phyloP scores from a whole-genome alignment of 179 eudicot genomes.

The Camellia oleifera region DNA sequence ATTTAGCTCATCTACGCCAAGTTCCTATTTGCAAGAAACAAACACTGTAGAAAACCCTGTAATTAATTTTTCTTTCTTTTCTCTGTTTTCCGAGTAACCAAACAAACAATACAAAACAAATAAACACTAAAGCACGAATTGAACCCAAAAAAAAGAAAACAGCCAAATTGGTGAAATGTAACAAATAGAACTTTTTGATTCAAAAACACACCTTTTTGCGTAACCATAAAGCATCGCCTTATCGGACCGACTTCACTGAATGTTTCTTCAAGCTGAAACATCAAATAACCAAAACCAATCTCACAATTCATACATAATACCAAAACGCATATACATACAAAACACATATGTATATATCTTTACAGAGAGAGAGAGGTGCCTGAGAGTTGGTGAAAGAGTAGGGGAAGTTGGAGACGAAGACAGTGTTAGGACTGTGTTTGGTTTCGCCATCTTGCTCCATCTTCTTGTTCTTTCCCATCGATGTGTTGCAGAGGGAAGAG shows the following conservation, averaged over 20 bases:
- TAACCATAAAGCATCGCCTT: slow-evolving; percentile 87
- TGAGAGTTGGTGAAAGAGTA: slow-evolving; percentile 65
- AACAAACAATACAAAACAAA: neutral
- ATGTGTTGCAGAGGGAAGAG: neutral
- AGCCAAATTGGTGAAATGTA: no score
- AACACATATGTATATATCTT: no score
- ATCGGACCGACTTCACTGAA: slow-evolving; percentile 94
- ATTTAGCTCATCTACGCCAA: no score
- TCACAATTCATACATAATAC: neutral
- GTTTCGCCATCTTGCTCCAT: slow-evolving; percentile 32
- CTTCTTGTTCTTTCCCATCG: slow-evolving; percentile 65
- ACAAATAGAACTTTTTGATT: neutral
- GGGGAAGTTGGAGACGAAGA: slow-evolving; percentile 72
- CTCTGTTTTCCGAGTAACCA: neutral
- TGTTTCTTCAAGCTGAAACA: slow-evolving; percentile 59
- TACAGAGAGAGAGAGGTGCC: slow-evolving; percentile 21
- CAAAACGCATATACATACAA: neutral
- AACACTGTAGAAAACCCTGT: no score
- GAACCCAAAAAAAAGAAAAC: no score
- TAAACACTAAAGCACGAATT: neutral
- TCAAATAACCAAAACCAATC: neutral
- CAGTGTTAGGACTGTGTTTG: slow-evolving; percentile 63
- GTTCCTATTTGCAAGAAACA: no score
- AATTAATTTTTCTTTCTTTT: no score
- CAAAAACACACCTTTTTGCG: slow-evolving; percentile 54